Base-by-base conservation (phyloP, 768 basidiomycete species). In the Mycena chlorophos region DNA sequence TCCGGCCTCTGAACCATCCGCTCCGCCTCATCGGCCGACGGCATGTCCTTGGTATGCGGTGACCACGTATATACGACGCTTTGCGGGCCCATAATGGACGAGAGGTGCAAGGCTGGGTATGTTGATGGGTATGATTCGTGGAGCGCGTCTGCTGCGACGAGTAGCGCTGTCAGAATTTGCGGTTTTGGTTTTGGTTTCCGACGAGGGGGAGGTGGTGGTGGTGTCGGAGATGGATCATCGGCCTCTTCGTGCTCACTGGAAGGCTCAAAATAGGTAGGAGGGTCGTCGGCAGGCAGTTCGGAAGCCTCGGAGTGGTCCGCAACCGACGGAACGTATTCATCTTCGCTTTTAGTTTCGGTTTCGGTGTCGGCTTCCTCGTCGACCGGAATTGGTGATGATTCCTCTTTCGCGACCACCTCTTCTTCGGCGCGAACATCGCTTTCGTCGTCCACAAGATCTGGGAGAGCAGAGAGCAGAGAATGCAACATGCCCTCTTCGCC, bases 1-100 rank as follows among this genome's bases (percentile, higher is more conserved):
- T 80, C 80, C 1, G 83, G 81, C 22, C 72, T 69, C 4, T 68
- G 65, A 19, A 87, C 83, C 77, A 87, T 83, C 6, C 71, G 66
- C 68, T 88, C 88, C 3, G 86, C 87, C 45, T 76, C 78, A 49
- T 78, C 72, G 60, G 86, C 84, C 6, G 68, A 62, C 0, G 80
- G 82, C 39, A 82, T 68, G n/a, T 70, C 68, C 0, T 68, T 48
- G 2, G 66, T 62, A 25, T 71, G 67, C 61, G 85, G 80, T 17
- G 78, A 81, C 89, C 89, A 93, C 8, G 91, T 91, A 66, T 78
- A 82, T 49, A 90, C 73, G 31, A 82, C 87, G 63, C 88, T 91
- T 63, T 88, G 84, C 1, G 87, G 88, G 8, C 91, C 91, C 80
- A 93, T 84, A 46, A 88, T 88, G 26, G 75, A 71, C 5, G 78